Evolutionary conservation across 257 asterid species (phyloP).

Genomic region (Rauvolfia tetraphylla): DNA sequence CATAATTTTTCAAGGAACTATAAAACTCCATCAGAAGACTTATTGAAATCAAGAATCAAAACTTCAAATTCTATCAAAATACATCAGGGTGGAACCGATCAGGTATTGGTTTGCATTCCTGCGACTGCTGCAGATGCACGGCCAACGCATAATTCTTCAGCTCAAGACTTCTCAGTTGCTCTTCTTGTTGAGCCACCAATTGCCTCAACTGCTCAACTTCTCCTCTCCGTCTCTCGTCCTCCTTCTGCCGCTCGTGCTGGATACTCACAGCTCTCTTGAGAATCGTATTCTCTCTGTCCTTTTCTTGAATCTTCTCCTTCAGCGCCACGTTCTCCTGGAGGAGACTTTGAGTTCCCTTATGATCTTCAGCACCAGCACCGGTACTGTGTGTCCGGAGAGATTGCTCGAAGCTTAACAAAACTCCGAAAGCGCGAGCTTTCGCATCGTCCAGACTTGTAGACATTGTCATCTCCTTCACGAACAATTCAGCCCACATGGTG

Average conservation of each 20-base stretch:
- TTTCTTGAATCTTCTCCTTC: slow-evolving; percentile 52
- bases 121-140: slow-evolving; percentile 51
- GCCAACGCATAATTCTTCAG: slow-evolving; percentile 60
- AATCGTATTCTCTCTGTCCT: slow-evolving; percentile 43
- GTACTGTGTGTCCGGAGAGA: slow-evolving; percentile 40
- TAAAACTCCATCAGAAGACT: too few species aligned
- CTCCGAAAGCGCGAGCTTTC: slow-evolving; percentile 40
- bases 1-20: too few species aligned
- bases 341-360: slow-evolving; percentile 12
- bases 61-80: slow-evolving; percentile 21
- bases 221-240: slow-evolving; percentile 43
- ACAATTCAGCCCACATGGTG: slow-evolving; percentile 57
- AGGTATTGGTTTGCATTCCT: slow-evolving; percentile 39
- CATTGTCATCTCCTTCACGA: slow-evolving; percentile 56
- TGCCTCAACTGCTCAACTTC: slow-evolving; percentile 59
- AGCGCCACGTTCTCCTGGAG: slow-evolving; percentile 41
- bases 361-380: slow-evolving; percentile 37
- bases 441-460: slow-evolving; percentile 71
- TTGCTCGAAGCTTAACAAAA: slow-evolving; percentile 53
- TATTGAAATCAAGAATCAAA: too few species aligned
- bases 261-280: slow-evolving; percentile 68
- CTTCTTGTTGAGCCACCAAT: slow-evolving; percentile 51
- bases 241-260: slow-evolving; percentile 68
- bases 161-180: slow-evolving; percentile 57
- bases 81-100: slow-evolving; percentile 52